Conservation (phyloP, 768 basidiomycete genomes). For the Neoboletus brunneissimus region DNA sequence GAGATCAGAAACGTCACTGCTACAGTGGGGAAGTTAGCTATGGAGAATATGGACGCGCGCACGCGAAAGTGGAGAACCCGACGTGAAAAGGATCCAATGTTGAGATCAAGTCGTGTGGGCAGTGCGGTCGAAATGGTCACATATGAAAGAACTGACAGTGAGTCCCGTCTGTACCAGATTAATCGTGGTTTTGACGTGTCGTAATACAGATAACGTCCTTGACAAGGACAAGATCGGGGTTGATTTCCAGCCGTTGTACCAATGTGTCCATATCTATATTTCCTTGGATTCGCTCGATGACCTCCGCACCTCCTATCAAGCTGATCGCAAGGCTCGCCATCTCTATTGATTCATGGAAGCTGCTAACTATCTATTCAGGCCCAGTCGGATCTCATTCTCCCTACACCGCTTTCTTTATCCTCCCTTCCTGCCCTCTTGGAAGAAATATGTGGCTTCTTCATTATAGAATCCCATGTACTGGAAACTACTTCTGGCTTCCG, state of each 20-base stretch:
- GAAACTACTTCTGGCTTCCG: conserved; percentile 87
- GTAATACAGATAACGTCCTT: conserved; percentile 73
- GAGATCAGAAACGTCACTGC: conserved; percentile 89
- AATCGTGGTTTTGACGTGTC: conserved; percentile 8
- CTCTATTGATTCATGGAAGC: not conserved
- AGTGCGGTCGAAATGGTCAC: conserved; percentile 91
- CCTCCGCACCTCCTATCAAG: conserved; percentile 88
- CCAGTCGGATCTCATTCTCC: conserved; percentile 95
- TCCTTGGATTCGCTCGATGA: conserved; percentile 89
- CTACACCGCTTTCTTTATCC: conserved; percentile 60
- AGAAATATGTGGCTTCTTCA: conserved; percentile 96
- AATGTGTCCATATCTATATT: conserved; percentile 96
- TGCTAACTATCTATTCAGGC: conserved; percentile 51
- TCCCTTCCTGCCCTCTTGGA: conserved; percentile 78
- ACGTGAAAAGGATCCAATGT: conserved; percentile 79
- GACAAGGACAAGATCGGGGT: conserved; percentile 85
- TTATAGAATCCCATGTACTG: conserved; percentile 91
- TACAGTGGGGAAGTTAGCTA: conserved; percentile 80
- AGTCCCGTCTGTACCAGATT: conserved; percentile 31
- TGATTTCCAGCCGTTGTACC: conserved; percentile 92
- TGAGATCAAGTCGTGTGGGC: conserved; percentile 76
- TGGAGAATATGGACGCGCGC: conserved; percentile 86
- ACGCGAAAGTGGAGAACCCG: conserved; percentile 79
- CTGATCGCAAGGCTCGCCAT: conserved; percentile 79
- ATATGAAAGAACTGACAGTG: conserved; percentile 93